Conservation (phyloP, 2,329 filamentous ascomycete species). For the Stromatinia cepivora region DNA sequence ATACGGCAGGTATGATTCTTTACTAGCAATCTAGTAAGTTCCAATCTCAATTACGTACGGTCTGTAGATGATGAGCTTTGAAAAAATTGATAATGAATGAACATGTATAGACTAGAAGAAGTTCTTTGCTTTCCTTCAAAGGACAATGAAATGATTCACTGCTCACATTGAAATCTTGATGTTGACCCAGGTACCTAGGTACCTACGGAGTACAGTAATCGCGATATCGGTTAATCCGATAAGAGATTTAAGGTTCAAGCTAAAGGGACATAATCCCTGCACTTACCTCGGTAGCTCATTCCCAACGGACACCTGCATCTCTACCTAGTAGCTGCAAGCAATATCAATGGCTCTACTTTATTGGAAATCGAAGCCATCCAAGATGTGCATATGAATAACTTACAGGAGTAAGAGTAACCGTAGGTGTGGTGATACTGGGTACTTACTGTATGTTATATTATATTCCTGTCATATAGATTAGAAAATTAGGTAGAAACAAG, state of each 20-base stretch:
- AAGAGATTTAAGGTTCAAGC: constrained; percentile 22
- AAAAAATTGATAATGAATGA: background rate
- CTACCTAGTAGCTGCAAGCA: background rate
- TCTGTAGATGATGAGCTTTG: background rate
- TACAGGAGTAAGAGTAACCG: no score
- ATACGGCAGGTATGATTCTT: background rate
- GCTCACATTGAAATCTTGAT: background rate
- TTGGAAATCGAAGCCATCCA: no score
- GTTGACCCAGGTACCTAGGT: constrained; percentile 4
- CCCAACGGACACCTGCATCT: background rate
- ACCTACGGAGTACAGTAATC: background rate
- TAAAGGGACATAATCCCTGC: background rate
- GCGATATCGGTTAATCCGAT: constrained; percentile 17
- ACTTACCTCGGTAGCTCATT: constrained; percentile 5
- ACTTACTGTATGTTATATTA: no score
- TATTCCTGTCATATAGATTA: no score
- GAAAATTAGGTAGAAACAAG: no score
- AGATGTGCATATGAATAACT: no score
- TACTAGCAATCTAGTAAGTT: background rate
- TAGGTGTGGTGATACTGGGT: no score
- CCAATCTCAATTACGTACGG: background rate
- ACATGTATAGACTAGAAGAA: background rate
- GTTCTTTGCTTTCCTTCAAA: background rate
- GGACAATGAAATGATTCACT: constrained; percentile 3
- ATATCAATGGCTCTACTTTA: no score